Conservation (phyloP, 805 yeast genomes). For the Starmerella stellata region DNA sequence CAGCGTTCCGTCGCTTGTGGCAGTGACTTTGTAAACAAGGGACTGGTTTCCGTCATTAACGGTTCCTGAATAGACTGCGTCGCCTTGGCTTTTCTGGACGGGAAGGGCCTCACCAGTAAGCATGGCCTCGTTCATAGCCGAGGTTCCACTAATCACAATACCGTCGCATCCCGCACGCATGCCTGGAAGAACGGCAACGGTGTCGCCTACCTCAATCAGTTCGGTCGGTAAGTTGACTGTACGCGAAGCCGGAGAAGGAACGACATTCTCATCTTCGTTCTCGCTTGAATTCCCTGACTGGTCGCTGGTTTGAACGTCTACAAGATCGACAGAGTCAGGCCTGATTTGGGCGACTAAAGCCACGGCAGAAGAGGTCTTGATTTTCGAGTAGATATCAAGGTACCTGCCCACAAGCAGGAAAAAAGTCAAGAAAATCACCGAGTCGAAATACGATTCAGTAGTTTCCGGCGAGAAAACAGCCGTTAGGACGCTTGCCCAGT, state of each 20-base stretch:
- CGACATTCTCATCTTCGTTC: conserved; percentile 2
- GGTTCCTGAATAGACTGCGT: conserved; percentile 57
- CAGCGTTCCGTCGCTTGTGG: conserved; percentile 45
- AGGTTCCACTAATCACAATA: conserved; percentile 40
- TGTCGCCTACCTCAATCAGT: conserved; percentile 72
- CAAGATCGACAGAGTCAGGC: conserved; percentile 26
- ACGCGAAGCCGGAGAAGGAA: no score
- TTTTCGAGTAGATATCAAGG: conserved; percentile 47
- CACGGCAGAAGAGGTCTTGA: conserved; percentile 49
- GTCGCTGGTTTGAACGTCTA: conserved; percentile 1
- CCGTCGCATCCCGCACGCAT: conserved; percentile 55
- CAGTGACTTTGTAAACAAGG: conserved; percentile 36
- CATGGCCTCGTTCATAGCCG: conserved; percentile 78
- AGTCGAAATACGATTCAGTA: conserved; percentile 51
- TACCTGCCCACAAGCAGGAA: conserved; percentile 54
- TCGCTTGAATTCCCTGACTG: conserved; percentile 3
- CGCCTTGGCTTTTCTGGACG: conserved; percentile 39
- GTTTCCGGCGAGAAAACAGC: conserved; percentile 29
- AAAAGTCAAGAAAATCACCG: conserved; percentile 58
- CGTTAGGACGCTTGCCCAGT: conserved; percentile 46
- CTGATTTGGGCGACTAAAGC: conserved; percentile 36
- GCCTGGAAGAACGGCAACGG: conserved; percentile 30
- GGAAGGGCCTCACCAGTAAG: conserved; percentile 71
- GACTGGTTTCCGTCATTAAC: conserved; percentile 42
- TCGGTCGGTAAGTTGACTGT: conserved; percentile 21